Base-by-base conservation (phyloP, 2,329 filamentous ascomycete genomes). In the Cladosporium sp. region DNA sequence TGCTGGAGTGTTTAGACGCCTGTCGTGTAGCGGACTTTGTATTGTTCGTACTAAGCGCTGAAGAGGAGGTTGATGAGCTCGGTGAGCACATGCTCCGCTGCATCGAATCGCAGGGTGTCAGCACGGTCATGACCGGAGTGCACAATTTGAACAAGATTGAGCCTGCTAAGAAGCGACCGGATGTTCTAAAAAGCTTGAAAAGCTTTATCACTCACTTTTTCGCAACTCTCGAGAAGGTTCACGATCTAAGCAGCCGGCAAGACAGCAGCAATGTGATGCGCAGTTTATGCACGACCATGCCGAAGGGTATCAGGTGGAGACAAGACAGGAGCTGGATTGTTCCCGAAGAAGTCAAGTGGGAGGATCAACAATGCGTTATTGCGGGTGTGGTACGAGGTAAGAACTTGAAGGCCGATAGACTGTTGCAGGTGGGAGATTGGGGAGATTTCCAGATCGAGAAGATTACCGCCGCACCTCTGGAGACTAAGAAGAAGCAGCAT, bases 321-420 rank as follows among this genome's bases (percentile, higher is more conserved):
- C 93, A 98, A 49, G 89, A 95, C 59, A 81, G 93, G 61, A 95
- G 90, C 63, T 98, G 93, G 88, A 89, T 98, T 85, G 74, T 95
- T 53, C 82, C 92, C 4, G 93, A 98, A 59, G 81, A 91, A 28
- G 76, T 95, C 49, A 73, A 81, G 60, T 95, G 90, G 78, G 77
- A 81, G 18, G 68, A 66, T 13, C 75, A 77, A 1, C 77, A 80
- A 43, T 61, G 67, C 18, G 65, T 69, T 2, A 67, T 98, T 40
- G 95, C 89, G 0, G 93, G 93, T 60, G 82, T 93, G 3, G 83
- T 97, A 28, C 81, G 93, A 64, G 93, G 93, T 33, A 88, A 84
- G 65, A 86, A 87, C 8, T 70, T 98, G 49, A 97, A 96, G 68
- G 87, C 89, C 3, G 90, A 98, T 68, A 83, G 93, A 54, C 75